Base-by-base conservation (phyloP, 1,284 basidiomycete species). In the Fistulinella staudtii region DNA sequence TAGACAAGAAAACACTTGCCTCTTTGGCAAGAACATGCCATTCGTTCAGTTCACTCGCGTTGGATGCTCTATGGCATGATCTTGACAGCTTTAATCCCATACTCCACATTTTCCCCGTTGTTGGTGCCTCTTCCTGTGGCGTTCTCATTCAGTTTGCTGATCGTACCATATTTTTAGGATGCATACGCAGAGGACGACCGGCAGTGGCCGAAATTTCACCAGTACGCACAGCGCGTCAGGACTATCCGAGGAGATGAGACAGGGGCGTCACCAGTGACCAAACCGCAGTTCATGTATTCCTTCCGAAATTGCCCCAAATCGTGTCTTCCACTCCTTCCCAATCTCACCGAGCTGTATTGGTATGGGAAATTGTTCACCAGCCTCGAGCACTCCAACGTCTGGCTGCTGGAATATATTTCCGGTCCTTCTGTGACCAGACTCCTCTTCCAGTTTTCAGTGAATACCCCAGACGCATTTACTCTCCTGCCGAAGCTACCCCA, bases 181-280 rank as follows among this genome's bases (percentile, higher is more conserved):
- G 11, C 17, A 3, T 30, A 37, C 21, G 3, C 3, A 10, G 21
- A 1, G 13, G 23, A 43, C 5, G 46, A 57, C 14, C 7, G 15
- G 1, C 28, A 27, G 6, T 54, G 53, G 56, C 17, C 5, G 15
- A 34, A 18, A 2, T 58, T 58, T 22, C 35, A 15, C 37, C 27
- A 35, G 31, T 58, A 58, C 20, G 54, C 56, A 8, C 31, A 22
- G 23, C 51, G 51, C 21, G 51, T 55, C 35, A 58, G 36, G 30
- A 24, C 14, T 20, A 23, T 58, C 15, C 41, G 13, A 5, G 37
- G 23, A 13, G 14, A 21, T 18, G 50, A 38, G n/a, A 8, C 27
- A 5, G 23, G 27, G 14, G n/a, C 36, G 14, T 36, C 11, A 1
- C 15, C 3, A 6, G 7, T 5, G n/a, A 8, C 17, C 39, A 41